These are phyloP conservation scores for Aspergillus japonicus DNA, from an alignment of 2,329 filamentous ascomycete species.

Conservation along the genomic window DNA sequence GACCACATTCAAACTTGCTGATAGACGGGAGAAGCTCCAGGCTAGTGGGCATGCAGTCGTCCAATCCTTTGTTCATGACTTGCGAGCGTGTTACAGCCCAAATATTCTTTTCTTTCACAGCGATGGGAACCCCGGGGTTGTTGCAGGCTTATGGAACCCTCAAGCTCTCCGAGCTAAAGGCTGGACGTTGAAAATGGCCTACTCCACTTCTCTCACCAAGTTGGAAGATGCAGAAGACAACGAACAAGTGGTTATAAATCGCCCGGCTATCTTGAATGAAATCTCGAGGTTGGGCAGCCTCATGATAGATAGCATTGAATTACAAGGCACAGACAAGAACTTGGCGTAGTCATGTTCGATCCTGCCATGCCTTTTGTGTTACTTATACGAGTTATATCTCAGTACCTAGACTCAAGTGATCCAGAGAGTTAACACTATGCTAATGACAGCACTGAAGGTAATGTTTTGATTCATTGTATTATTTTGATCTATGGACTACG, in stretches of 20 bases:
- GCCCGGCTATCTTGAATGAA: conserved; percentile 43
- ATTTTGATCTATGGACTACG: conserved; percentile 18
- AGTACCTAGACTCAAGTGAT: no score
- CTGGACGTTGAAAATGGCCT: conserved; percentile 40
- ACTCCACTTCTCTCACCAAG: conserved; percentile 33
- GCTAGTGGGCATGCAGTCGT: conserved; percentile 61
- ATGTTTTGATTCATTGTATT: conserved; percentile 13
- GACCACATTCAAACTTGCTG: conserved; percentile 74
- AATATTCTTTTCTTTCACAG: conserved; percentile 80
- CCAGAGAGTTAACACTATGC: neutral
- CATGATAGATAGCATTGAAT: conserved; percentile 67
- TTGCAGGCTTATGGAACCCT: conserved; percentile 68
- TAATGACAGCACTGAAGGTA: neutral
- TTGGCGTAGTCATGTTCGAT: conserved; percentile 6
- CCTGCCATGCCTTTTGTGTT: neutral
- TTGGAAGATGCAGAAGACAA: conserved; percentile 12
- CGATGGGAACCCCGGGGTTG: conserved; percentile 53
- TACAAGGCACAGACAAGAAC: conserved; percentile 29
- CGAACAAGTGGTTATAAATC: conserved; percentile 38
- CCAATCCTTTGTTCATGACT: conserved; percentile 63
- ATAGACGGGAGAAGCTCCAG: conserved; percentile 46
- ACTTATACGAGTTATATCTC: no score
- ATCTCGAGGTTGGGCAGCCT: conserved; percentile 55
- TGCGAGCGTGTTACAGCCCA: conserved; percentile 65
- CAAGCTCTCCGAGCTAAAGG: conserved; percentile 29